Evolutionary conservation across 257 asterid genomes (phyloP), one percentile per base, ranked within the genome.

Genomic region (Scutellaria barbata): DNA sequence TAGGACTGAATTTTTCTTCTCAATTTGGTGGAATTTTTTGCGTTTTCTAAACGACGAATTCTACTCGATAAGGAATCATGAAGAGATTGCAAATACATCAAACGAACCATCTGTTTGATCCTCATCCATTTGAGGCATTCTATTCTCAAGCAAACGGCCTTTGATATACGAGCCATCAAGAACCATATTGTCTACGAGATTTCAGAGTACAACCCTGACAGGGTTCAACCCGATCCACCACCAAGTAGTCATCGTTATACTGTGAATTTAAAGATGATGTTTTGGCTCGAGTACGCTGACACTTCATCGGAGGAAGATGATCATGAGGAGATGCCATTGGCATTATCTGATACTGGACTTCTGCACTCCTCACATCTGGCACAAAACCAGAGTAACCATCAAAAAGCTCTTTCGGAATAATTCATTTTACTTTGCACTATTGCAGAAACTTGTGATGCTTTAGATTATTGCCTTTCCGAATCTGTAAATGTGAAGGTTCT

Each of bases 81-180:
- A 89, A 86, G 89, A 91, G 86, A 83, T 80, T 81, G 82, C 71
- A 63, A 54, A 35, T 89, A 35, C 88, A 89, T 80, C 88, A 84
- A 63, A 80, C 20, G 66, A 69, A 76, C 46, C 96, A 86, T 82
- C 92, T 86, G 33, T 71, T 91, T 68, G 85, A 81, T 82, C 76
- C 84, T 42, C 63, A 82, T 14, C 95, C 98, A 1, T 95, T 85
- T 14, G 93, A 81, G 45, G 74, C 97, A 48, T n/a, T 89, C 99
- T 11, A 70, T 80, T 54, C 47, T 79, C 62, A 95, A 87, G 77
- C 86, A 73, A 55, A 72, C 88, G 0, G 85, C 79, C 20, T 95
- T 92, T 55, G 82, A 84, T 25, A 82, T 95, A 9, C 79, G 89
- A 66, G 77, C 99, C 25, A 63, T 92, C 16, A 81, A 76, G 47